Evolutionary conservation across 306 rosid genomes (phyloP).

Genomic region (Sicyos baderoa): DNA sequence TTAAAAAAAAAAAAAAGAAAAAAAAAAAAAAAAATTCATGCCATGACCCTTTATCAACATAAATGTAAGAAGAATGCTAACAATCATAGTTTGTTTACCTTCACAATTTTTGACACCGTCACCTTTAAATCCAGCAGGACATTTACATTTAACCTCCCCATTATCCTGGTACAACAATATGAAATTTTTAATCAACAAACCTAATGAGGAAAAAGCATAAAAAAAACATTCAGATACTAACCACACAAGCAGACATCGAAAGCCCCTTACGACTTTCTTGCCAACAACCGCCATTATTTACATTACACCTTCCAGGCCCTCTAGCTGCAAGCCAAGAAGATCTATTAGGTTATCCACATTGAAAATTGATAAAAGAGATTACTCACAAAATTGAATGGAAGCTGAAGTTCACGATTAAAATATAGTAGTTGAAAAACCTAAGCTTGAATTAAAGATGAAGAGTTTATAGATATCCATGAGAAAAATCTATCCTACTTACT

Average conservation of each 20-base stretch:
- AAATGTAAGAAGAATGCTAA: too few relatives aligned
- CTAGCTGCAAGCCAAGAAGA: slow-evolving; percentile 50
- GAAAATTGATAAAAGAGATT: neutral
- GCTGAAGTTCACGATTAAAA: neutral
- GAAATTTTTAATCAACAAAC: slow-evolving; percentile 4
- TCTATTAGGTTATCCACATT: neutral
- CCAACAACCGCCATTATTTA: slow-evolving; percentile 97
- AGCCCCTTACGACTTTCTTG: slow-evolving; percentile 67
- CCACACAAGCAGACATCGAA: slow-evolving; percentile 72
- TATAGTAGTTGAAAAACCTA: neutral
- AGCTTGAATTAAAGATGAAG: neutral
- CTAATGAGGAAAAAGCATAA: neutral
- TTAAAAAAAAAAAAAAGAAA: too few relatives aligned
- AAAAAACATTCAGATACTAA: slow-evolving; percentile 32
- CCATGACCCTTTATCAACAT: too few relatives aligned
- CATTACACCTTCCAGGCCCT: slow-evolving; percentile 91
- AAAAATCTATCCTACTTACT: neutral
- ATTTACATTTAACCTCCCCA: slow-evolving; percentile 68
- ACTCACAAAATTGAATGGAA: neutral
- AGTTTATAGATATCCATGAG: neutral
- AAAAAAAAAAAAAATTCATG: too few relatives aligned
- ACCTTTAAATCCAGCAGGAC: slow-evolving; percentile 84
- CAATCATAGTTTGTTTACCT: slow-evolving; percentile 40
- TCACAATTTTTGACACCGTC: slow-evolving; percentile 75
- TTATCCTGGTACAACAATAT: slow-evolving; percentile 51